phyloP scores from a whole-genome alignment of 805 yeast genomes.

The Isabelozyma gotoi region DNA sequence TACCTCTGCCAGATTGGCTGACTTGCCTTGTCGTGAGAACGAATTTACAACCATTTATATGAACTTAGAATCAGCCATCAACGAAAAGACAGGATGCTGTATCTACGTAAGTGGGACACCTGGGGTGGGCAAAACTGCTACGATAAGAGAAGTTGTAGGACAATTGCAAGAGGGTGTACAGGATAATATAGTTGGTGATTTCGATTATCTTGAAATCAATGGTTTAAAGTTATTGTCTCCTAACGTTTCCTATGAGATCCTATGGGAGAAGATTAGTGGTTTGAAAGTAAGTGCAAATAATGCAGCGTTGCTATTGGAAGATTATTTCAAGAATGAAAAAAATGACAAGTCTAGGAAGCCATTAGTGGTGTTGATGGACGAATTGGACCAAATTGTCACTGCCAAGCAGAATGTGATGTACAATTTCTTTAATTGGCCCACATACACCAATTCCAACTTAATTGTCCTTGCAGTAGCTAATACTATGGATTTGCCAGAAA shows the following conservation, averaged over 20 bases:
- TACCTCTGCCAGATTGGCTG: constrained; percentile 43
- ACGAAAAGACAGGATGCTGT: constrained; percentile 73
- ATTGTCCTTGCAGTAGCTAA: constrained; percentile 93
- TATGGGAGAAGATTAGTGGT: constrained; percentile 77
- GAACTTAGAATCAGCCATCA: constrained; percentile 69
- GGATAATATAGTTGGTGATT: constrained; percentile 31
- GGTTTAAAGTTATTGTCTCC: constrained; percentile 85
- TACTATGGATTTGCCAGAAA: constrained; percentile 95
- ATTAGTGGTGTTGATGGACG: constrained; percentile 81
- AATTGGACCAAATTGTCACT: constrained; percentile 87
- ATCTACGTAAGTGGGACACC: constrained; percentile 95
- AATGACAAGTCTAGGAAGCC: constrained; percentile 44
- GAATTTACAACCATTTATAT: constrained; percentile 73
- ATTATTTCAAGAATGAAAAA: constrained; percentile 52
- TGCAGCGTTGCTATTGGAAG: constrained; percentile 68
- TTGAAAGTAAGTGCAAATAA: constrained; percentile 56
- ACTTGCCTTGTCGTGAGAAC: constrained; percentile 82
- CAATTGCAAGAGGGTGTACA: constrained; percentile 49
- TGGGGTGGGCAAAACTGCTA: constrained; percentile 96
- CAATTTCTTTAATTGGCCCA: constrained; percentile 97
- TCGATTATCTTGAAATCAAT: constrained; percentile 82
- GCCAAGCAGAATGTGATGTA: constrained; percentile 84
- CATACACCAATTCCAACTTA: constrained; percentile 72
- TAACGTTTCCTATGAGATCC: constrained; percentile 71
- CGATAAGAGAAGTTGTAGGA: constrained; percentile 80